Evolutionary conservation across 345 rosid genomes (phyloP).

Genomic region (Linum tenue): DNA sequence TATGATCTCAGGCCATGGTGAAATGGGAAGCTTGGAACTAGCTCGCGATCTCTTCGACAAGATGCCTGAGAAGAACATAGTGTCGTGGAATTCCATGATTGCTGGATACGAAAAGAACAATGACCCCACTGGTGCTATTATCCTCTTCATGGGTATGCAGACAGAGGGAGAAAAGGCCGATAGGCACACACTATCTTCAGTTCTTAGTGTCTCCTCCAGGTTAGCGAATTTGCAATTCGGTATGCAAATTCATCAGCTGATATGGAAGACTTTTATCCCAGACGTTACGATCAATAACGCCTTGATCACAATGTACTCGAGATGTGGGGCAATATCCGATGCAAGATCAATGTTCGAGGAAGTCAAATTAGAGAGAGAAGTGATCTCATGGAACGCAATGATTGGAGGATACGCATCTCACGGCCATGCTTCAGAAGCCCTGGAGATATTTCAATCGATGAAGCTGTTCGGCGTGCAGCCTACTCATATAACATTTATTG

Average conservation of each 20-base stretch:
- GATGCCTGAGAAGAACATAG: conserved; percentile 42
- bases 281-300: conserved; percentile 53
- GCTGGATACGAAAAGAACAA: conserved; percentile 53
- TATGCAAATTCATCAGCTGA: conserved; percentile 58
- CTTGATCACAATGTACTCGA: conserved; percentile 60
- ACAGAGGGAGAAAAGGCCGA: conserved; percentile 55
- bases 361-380: conserved; percentile 38
- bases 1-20: conserved; percentile 55
- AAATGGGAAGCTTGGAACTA: conserved; percentile 30
- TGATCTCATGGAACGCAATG: conserved; percentile 79
- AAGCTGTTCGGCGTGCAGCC: conserved; percentile 38
- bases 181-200: conserved; percentile 58
- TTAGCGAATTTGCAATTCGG: conserved; percentile 55
- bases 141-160: conserved; percentile 46
- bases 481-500: conserved; percentile 53
- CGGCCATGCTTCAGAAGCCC: conserved; percentile 50
- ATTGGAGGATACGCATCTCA: conserved; percentile 75
- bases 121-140: conserved; percentile 41
- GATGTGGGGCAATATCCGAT: conserved; percentile 52
- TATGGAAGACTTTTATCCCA: conserved; percentile 37
- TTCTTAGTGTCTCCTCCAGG: conserved; percentile 47
- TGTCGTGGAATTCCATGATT: conserved; percentile 70
- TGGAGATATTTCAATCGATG: conserved; percentile 44
- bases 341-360: conserved; percentile 41
- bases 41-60: conserved; percentile 42